Evolutionary conservation across 2,329 filamentous ascomycete species (phyloP).

Genomic region (Claviceps africana): DNA sequence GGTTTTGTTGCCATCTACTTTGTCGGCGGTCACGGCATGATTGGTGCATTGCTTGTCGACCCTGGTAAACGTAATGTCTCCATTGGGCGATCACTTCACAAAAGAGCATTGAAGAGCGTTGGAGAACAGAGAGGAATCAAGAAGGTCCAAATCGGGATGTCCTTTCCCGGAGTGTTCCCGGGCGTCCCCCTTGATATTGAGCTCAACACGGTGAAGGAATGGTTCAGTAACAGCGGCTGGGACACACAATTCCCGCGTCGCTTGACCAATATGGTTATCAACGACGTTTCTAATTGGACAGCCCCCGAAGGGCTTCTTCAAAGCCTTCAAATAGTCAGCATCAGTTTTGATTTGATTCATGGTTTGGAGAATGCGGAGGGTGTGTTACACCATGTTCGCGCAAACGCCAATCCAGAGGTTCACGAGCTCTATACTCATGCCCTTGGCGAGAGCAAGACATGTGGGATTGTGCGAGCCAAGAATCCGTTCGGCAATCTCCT

Average conservation of each 20-base stretch:
- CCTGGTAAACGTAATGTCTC: slow-evolving; percentile 74
- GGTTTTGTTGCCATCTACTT: slow-evolving; percentile 87
- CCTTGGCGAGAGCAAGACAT: slow-evolving; percentile 54
- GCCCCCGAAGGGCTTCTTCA: slow-evolving; percentile 65
- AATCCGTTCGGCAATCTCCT: slow-evolving; percentile 51
- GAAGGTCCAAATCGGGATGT: slow-evolving; percentile 67
- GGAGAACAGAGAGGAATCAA: slow-evolving; percentile 56
- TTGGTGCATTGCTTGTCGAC: slow-evolving; percentile 83
- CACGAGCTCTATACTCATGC: slow-evolving; percentile 68
- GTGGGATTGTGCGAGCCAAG: slow-evolving; percentile 74
- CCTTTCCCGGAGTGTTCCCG: slow-evolving; percentile 72
- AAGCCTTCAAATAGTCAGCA: slow-evolving; percentile 56
- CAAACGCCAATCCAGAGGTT: slow-evolving; percentile 61
- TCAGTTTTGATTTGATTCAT: slow-evolving; percentile 73
- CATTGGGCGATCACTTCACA: slow-evolving; percentile 80
- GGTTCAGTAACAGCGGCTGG: slow-evolving; percentile 89
- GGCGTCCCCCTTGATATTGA: slow-evolving; percentile 55
- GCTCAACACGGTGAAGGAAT: slow-evolving; percentile 42
- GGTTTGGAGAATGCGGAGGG: slow-evolving; percentile 62
- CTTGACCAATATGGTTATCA: slow-evolving; percentile 55
- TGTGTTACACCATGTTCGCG: slow-evolving; percentile 61
- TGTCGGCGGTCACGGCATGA: slow-evolving; percentile 55
- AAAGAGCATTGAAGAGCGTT: slow-evolving; percentile 65
- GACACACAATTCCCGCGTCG: slow-evolving; percentile 49
- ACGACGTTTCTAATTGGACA: slow-evolving; percentile 57